phyloP scores from a whole-genome alignment of 345 rosid genomes.

The Salix exigua region DNA sequence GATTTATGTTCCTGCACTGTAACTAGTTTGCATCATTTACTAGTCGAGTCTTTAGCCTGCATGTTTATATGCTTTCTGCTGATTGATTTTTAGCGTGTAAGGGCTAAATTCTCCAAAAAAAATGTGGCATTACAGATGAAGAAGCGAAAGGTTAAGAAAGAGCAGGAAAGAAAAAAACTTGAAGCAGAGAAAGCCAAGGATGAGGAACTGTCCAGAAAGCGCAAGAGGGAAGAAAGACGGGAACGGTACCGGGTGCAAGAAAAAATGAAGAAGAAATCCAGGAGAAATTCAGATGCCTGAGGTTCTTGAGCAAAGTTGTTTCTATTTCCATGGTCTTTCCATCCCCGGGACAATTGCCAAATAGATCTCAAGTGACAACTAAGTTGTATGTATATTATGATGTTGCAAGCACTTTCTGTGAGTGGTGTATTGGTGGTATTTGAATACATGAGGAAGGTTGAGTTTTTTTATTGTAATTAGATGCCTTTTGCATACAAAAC shows the following conservation, averaged over 20 bases:
- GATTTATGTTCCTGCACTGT: neutral
- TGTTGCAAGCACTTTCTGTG: too few relatives aligned
- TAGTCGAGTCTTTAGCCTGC: neutral
- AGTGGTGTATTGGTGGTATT: neutral
- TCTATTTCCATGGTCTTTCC: neutral
- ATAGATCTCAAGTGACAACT: too few relatives aligned
- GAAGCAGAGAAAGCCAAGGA: conserved; percentile 68
- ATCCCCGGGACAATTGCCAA: neutral
- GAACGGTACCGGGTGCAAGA: conserved; percentile 70
- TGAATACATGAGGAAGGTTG: neutral
- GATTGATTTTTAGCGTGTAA: neutral
- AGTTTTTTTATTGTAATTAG: neutral
- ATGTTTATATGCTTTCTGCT: neutral
- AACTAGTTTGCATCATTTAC: neutral
- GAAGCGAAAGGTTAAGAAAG: conserved; percentile 56
- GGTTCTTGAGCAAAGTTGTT: neutral
- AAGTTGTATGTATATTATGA: too few relatives aligned
- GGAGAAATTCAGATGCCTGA: conserved; percentile 32
- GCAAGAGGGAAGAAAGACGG: conserved; percentile 70
- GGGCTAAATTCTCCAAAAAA: neutral
- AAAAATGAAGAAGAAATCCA: conserved; percentile 52
- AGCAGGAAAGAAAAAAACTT: conserved; percentile 49
- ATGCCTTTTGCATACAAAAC: too few relatives aligned
- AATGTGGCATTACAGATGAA: conserved; percentile 42
- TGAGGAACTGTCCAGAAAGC: conserved; percentile 57